A percentile compares a stretch with the other conserved stretches of the same genome.
Conservation (phyloP, 768 basidiomycete genomes). For the Lactarius tabidus region DNA sequence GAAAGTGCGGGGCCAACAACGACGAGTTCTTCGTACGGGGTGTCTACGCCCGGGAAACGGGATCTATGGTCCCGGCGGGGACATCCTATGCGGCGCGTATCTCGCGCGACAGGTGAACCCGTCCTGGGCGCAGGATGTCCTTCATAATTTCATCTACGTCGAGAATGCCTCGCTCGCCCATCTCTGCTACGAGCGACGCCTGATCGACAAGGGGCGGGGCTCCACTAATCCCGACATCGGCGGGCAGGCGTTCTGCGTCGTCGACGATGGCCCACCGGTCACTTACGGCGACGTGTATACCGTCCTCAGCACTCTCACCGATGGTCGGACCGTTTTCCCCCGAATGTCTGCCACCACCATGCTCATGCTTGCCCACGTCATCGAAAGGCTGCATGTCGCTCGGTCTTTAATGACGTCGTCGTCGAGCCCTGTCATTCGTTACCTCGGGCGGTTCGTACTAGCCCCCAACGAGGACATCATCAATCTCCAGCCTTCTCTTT, state of each 20-base stretch:
- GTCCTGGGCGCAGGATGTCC: constrained; percentile 53
- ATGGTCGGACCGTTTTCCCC: constrained; percentile 55
- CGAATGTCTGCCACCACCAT: constrained; percentile 56
- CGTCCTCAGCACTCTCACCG: constrained; percentile 50
- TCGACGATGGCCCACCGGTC: constrained; percentile 59
- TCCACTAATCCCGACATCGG: constrained; percentile 58
- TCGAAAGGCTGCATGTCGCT: constrained; percentile 50
- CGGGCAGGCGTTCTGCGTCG: constrained; percentile 63
- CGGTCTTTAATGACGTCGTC: constrained; percentile 23
- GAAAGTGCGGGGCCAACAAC: constrained; percentile 31
- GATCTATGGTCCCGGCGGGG: constrained; percentile 70
- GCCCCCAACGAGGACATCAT: constrained; percentile 33
- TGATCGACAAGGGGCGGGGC: constrained; percentile 49
- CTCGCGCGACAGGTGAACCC: constrained; percentile 57
- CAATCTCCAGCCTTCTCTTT: constrained; percentile 39
- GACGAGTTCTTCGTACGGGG: constrained; percentile 51
- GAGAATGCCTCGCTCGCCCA: constrained; percentile 75
- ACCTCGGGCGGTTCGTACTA: constrained; percentile 33
- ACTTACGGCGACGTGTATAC: constrained; percentile 63
- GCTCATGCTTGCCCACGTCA: constrained; percentile 55
- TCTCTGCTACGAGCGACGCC: constrained; percentile 66
- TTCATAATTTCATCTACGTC: constrained; percentile 68
- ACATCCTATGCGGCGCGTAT: constrained; percentile 62
- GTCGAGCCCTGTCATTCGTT: constrained; percentile 30
- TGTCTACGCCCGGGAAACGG: constrained; percentile 78